Evolutionary conservation across 177 flowering plant species (phyloP), one percentile per base, ranked within the genome.

Genomic region (Vitis hybrid): DNA sequence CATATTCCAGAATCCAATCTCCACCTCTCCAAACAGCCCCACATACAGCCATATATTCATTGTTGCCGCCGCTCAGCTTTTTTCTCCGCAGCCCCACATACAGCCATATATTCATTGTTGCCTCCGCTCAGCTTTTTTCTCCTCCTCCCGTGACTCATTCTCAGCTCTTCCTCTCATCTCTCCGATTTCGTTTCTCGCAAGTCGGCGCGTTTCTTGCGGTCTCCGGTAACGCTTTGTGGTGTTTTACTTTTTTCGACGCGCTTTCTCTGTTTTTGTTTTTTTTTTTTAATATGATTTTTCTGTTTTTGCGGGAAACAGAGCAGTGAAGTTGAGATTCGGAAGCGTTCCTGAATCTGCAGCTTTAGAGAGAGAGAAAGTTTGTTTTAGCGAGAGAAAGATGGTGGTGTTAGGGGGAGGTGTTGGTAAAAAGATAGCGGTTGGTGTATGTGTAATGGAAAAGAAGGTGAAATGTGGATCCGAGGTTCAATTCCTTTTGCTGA

Each of bases 401-500:
- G 73, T 57, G 50, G 74, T 50, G 70, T 77, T 64, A 63, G 68
- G 67, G 1, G 69, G 53, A 11, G 76, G 50, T 34, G 68, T 61
- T 16, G 72, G 60, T 12, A 69, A 61, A 63, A 91, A 86, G 84
- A 87, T 93, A 31, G 86, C 31, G 71, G 69, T 96, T 68, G 99
- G 99, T 55, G 99, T 96, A 4, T 96, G 98, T 72, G 99, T 96
- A 70, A 84, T 96, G 97, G 98, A 93, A 89, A 96, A 96, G 95
- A 96, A 96, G 98, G 99, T 96, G 96, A 93, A 90, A 85, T 87
- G 92, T 82, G 88, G 86, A 74, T 65, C 82, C 72, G 94, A 86
- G 90, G 93, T 88, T 82, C 81, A 87, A 61, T 83, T 74, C 75
- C 49, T 67, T 77, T 72, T 75, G 20, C 76, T 67, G 57, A 19